Evolutionary conservation across 164 flowering plant genomes (phyloP).

Genomic region (Magnolia sinica): DNA sequence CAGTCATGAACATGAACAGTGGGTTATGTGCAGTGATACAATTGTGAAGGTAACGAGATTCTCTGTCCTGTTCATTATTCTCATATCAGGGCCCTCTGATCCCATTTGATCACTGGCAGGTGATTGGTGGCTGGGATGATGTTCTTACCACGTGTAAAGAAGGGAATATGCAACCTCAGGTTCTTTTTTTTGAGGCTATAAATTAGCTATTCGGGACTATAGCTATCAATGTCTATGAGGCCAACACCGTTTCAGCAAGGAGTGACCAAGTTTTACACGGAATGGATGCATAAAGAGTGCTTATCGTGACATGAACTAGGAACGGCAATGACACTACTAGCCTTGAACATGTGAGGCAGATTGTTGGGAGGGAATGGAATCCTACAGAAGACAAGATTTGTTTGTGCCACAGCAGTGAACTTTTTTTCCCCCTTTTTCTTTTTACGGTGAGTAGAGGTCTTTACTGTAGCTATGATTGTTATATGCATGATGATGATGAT

Average conservation of each 20-base stretch:
- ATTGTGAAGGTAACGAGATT: slow-evolving; percentile 71
- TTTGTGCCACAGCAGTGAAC: too few relatives aligned
- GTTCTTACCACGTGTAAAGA: slow-evolving; percentile 73
- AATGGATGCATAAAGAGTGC: not conserved
- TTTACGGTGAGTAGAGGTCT: too few relatives aligned
- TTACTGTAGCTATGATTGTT: too few relatives aligned
- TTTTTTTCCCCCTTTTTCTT: too few relatives aligned
- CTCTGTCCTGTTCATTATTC: not conserved
- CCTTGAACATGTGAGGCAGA: too few relatives aligned
- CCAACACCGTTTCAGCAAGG: not conserved
- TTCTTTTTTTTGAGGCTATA: slow-evolving; percentile 86
- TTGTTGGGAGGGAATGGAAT: too few relatives aligned
- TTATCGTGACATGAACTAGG: not conserved
- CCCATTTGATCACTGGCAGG: slow-evolving; percentile 28
- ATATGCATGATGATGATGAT: too few relatives aligned
- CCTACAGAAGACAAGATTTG: too few relatives aligned
- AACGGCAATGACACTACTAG: not conserved
- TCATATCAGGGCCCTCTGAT: not conserved
- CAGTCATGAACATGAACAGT: slow-evolving; percentile 58
- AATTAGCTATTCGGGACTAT: slow-evolving; percentile 24
- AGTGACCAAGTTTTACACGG: not conserved
- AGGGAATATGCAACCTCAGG: slow-evolving; percentile 93
- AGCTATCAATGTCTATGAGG: not conserved
- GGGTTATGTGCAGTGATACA: slow-evolving; percentile 95
- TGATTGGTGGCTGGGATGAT: slow-evolving; percentile 77